Evolutionary conservation across 2,329 filamentous ascomycete genomes (phyloP).

Genomic region (Teratosphaeria epicoccoides): DNA sequence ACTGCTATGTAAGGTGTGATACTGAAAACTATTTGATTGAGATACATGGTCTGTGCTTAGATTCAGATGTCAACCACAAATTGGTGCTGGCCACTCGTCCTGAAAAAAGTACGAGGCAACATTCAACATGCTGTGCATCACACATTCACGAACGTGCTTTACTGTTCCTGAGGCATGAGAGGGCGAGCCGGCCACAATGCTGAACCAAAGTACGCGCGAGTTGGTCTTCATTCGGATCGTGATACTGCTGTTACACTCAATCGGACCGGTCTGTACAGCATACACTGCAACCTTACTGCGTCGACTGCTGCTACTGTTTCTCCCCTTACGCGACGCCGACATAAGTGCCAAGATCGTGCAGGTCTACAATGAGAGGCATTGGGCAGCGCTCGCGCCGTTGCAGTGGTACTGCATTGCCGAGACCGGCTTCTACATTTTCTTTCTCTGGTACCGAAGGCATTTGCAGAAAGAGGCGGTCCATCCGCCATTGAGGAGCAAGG

Average conservation of each 20-base stretch:
- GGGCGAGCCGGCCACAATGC: slow-evolving; percentile 4
- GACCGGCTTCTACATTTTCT: slow-evolving; percentile 44
- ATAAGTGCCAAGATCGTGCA: neutral
- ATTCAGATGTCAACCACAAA: too few species aligned
- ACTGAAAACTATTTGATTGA: too few species aligned
- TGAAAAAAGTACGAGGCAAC: too few species aligned
- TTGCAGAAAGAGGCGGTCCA: slow-evolving; percentile 44
- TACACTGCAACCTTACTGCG: slow-evolving; percentile 3
- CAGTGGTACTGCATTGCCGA: slow-evolving; percentile 38
- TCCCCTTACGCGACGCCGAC: neutral
- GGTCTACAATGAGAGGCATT: neutral
- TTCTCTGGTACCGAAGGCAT: slow-evolving; percentile 40
- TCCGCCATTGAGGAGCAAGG: slow-evolving; percentile 35
- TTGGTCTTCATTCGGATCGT: slow-evolving; percentile 9
- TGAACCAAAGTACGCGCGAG: slow-evolving; percentile 6
- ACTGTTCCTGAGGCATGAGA: neutral
- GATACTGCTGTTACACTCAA: slow-evolving; percentile 7
- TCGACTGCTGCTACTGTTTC: neutral
- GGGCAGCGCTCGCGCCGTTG: neutral
- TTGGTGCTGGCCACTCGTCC: too few species aligned
- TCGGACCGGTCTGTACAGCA: slow-evolving; percentile 8
- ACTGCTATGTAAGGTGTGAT: too few species aligned
- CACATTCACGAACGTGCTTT: too few species aligned
- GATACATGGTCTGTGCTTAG: too few species aligned
- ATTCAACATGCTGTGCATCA: neutral